These are phyloP conservation scores for Elaeis guineensis DNA, from an alignment of 176 grass and related monocot genomes.

Conservation along the genomic window DNA sequence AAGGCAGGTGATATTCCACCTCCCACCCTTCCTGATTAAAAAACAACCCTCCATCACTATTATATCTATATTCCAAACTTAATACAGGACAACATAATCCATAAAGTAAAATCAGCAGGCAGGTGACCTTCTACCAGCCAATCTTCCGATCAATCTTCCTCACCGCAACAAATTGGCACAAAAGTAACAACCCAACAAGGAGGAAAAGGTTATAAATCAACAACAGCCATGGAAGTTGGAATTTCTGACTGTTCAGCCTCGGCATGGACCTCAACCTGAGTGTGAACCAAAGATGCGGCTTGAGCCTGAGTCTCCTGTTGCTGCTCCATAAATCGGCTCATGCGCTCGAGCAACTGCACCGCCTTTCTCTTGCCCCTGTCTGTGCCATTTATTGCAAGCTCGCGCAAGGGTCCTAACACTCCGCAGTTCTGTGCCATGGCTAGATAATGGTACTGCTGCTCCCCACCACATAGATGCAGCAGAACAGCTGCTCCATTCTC, in stretches of 20 bases:
- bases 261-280: conserved; percentile 14
- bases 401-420: conserved; percentile 53
- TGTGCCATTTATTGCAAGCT: conserved; percentile 61
- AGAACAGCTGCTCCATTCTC: conserved; percentile 85
- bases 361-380: conserved; percentile 79
- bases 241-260: conserved; percentile 29
- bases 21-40: too few species aligned
- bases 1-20: too few species aligned
- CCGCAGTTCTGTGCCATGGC: conserved; percentile 42
- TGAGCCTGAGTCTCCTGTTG: conserved; percentile 51
- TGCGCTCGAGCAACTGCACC: conserved; percentile 55
- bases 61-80: too few species aligned
- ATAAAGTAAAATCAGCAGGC: too few species aligned
- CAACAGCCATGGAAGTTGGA: conserved; percentile 23
- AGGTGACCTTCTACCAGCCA: too few species aligned
- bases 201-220: conserved; percentile 1
- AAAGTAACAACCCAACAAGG: too few species aligned
- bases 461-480: conserved; percentile 59
- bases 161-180: too few species aligned
- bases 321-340: conserved; percentile 64
- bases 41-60: too few species aligned
- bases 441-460: conserved; percentile 39
- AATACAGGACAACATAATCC: too few species aligned
- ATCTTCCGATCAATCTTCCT: too few species aligned
- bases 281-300: conserved; percentile 5